phyloP scores from a whole-genome alignment of 176 grass and related monocot species.

The Sorghum bicolor region Sorghum_bicolor_NCBIv3 NC_012879.2:3655501-3656000 shows the following conservation, averaged over 20 bases:
- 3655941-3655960: neutral
- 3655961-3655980: neutral
- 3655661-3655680: neutral
- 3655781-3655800: neutral
- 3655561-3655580: constrained; percentile 86
- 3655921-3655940: neutral
- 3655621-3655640: constrained; percentile 96
- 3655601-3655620: constrained; percentile 89
- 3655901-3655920: neutral
- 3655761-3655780: neutral
- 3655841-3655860: neutral
- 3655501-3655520: neutral
- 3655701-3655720: neutral
- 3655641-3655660: constrained; percentile 81
- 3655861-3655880: neutral
- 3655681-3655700: neutral
- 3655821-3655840: neutral
- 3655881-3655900: neutral
- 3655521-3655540: neutral
- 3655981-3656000: neutral
- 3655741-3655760: neutral
- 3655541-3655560: constrained; percentile 89
- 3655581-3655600: constrained; percentile 87
- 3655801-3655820: neutral
- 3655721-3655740: neutral